A percentile compares a stretch with the other conserved stretches of the same genome.
Evolutionary conservation across 2,329 filamentous ascomycete species (phyloP).

Genomic region (Cladophialophora yegresii): DNA sequence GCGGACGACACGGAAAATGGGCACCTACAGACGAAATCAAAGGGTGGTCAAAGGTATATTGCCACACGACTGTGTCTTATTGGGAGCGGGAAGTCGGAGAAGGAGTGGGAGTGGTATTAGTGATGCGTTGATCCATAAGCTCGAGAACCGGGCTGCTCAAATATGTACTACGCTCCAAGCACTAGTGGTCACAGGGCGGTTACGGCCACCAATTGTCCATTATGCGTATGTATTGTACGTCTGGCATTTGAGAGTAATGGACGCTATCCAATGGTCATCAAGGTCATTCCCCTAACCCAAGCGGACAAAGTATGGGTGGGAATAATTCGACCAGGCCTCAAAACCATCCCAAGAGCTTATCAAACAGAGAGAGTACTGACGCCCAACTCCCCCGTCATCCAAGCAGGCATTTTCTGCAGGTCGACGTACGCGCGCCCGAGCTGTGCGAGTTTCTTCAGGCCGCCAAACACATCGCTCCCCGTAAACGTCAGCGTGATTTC

Average conservation of each 20-base stretch:
- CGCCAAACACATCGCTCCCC: conserved; percentile 77
- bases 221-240: not conserved
- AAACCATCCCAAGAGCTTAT: not conserved
- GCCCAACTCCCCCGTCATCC: conserved; percentile 86
- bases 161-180: too few relatives aligned
- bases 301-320: not conserved
- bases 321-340: not conserved
- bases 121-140: too few relatives aligned
- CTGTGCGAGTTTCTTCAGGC: conserved; percentile 75
- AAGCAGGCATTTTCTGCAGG: conserved; percentile 77
- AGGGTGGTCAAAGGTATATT: too few relatives aligned
- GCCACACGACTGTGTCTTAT: too few relatives aligned
- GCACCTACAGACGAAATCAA: too few relatives aligned
- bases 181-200: too few relatives aligned
- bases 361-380: conserved; percentile 70
- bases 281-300: not conserved
- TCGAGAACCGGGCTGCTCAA: too few relatives aligned
- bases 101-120: too few relatives aligned
- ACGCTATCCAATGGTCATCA: not conserved
- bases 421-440: conserved; percentile 62
- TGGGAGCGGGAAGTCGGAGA: too few relatives aligned
- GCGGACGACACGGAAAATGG: too few relatives aligned
- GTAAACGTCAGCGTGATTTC: conserved; percentile 57
- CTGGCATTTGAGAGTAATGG: not conserved
- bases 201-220: not conserved